Evolutionary conservation across 164 flowering plant species (phyloP), one percentile per base, ranked within the genome.

Genomic region (Dillenia turbinata): DNA sequence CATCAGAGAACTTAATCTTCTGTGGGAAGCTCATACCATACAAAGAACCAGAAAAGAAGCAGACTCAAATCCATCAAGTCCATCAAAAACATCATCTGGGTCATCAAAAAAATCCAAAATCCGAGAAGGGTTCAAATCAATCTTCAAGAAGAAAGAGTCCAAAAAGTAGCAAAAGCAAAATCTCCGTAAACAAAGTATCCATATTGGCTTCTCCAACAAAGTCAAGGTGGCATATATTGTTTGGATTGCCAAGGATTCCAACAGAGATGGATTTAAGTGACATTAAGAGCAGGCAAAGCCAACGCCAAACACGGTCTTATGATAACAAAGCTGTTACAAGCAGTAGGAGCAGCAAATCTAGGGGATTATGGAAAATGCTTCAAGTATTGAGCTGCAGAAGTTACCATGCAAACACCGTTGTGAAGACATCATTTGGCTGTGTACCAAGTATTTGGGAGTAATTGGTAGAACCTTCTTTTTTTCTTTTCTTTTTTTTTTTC

Each of bases 21-120:
- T 81, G 85, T 44, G 85, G 85, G 2, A 81, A 77, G 56, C 66
- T 74, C 62, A 76, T 81, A 24, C 57, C 77, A 14, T 62, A 17
- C 70, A 71, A 61, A 59, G 51, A 55, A 59, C 49, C 15, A 22
- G 49, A 47, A 47, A 24, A 19, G 2, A 9, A 15, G 8, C 48
- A 26, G 11, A 13, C 40, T 44, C 8, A 14, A 22, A 33, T 33
- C 40, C 40, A 33, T 33, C 40, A 33, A 33, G 6, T 33, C 40
- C 4, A 33, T 33, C 40, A 33, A 33, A 33, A 33, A 5, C 40
- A 33, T 33, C 7, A 33, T 33, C 40, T 33, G 40, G 40, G 7
- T 33, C 40, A 33, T 33, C 40, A 33, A 4, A 33, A 33, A 33
- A 33, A 4, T 33, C 40, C 5, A 33, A 33, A 33, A 33, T 6